A percentile compares a stretch with the other conserved stretches of the same genome.
phyloP scores from a whole-genome alignment of 306 rosid species.

The Mimosa pudica region DNA sequence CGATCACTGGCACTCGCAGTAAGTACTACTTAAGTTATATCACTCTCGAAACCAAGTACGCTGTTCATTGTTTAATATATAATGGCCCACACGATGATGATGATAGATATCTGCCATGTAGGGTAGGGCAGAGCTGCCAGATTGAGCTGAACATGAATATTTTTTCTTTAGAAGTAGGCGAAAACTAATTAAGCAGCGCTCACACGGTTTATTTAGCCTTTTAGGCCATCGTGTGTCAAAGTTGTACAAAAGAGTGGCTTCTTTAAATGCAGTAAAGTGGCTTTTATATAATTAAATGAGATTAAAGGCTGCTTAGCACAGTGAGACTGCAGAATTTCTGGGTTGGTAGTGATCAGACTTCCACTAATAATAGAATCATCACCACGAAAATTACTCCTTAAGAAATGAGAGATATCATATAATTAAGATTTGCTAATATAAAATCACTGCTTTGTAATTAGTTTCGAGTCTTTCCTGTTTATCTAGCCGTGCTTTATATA shows the following conservation, averaged over 20 bases:
- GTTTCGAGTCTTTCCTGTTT: not conserved
- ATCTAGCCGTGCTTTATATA: slow-evolving; percentile 5
- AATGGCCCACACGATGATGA: slow-evolving; percentile 4
- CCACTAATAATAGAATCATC: slow-evolving; percentile 2
- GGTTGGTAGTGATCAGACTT: slow-evolving; percentile 24
- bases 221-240: not conserved
- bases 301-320: slow-evolving; percentile 28
- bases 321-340: slow-evolving; percentile 35
- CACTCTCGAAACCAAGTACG: not conserved
- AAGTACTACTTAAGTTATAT: not conserved
- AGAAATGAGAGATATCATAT: not conserved
- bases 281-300: slow-evolving; percentile 17
- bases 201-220: not conserved
- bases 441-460: not conserved
- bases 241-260: slow-evolving; percentile 25
- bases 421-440: not conserved
- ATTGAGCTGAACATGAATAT: slow-evolving; percentile 2
- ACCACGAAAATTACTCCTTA: not conserved
- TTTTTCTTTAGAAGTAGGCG: not conserved
- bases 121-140: slow-evolving; percentile 5
- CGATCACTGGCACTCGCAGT: not conserved
- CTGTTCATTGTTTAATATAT: not conserved
- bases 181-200: not conserved
- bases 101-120: not conserved
- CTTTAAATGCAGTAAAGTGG: slow-evolving; percentile 12